A percentile compares a stretch with the other conserved stretches of the same genome.
Evolutionary conservation across 768 basidiomycete species (phyloP).

Genomic region (Tephrocybe sp.): DNA sequence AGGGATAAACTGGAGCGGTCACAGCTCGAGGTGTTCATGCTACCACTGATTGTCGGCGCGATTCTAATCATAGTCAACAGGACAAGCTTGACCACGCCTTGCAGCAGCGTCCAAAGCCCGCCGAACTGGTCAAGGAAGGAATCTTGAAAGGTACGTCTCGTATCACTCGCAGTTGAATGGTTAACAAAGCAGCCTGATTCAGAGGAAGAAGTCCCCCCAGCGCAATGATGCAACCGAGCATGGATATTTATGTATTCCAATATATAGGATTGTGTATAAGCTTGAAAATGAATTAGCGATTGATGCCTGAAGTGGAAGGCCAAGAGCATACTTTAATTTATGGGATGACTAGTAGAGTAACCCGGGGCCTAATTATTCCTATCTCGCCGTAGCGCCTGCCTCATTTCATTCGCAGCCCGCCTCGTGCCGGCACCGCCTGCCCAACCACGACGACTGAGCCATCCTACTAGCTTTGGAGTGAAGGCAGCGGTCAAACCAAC

Average conservation of each 20-base stretch:
- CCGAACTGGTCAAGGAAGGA: slow-evolving; percentile 64
- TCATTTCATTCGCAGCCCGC: slow-evolving; percentile 58
- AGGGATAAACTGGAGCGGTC: slow-evolving; percentile 59
- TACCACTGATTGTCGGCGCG: background rate
- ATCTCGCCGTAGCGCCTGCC: slow-evolving; percentile 41
- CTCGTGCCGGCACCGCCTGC: slow-evolving; percentile 68
- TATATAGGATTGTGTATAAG: background rate
- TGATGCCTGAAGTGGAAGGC: background rate
- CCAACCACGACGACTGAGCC: slow-evolving; percentile 84
- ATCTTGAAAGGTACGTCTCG: slow-evolving; percentile 43
- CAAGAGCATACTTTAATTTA: slow-evolving; percentile 5
- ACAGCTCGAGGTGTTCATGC: slow-evolving; percentile 54
- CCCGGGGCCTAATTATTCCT: slow-evolving; percentile 19
- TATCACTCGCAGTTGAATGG: background rate
- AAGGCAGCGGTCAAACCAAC: slow-evolving; percentile 86
- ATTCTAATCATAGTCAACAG: slow-evolving; percentile 28
- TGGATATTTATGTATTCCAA: background rate
- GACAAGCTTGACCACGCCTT: slow-evolving; percentile 65
- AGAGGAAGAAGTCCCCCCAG: slow-evolving; percentile 26
- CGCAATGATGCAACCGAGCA: slow-evolving; percentile 4
- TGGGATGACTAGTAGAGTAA: background rate
- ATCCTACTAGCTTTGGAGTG: slow-evolving; percentile 84
- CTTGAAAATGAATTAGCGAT: background rate
- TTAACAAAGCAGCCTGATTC: background rate
- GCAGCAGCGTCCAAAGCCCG: slow-evolving; percentile 55